These are phyloP conservation scores for Fusarium staphyleae DNA, from an alignment of 2,329 filamentous ascomycete genomes.

Conservation along the genomic window DNA sequence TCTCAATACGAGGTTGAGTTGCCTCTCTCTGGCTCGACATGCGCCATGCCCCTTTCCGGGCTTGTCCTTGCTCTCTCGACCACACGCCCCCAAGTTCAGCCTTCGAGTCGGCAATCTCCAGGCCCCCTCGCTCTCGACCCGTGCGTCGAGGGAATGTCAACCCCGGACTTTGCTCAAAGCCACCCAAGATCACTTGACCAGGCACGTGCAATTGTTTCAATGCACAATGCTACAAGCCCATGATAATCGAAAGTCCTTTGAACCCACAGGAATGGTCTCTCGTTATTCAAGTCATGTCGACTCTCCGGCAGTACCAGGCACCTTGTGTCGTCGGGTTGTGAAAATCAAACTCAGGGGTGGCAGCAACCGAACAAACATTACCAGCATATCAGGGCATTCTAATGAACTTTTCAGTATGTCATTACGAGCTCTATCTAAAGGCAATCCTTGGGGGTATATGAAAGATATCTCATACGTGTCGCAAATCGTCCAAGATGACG, in stretches of 20 bases:
- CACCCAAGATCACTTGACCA: constrained; percentile 33
- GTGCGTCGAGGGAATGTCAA: constrained; percentile 21
- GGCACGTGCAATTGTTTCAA: constrained; percentile 17
- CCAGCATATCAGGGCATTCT: background rate
- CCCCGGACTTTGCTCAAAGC: constrained; percentile 30
- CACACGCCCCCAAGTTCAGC: constrained; percentile 25
- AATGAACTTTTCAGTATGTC: background rate
- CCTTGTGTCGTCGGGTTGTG: too few relatives aligned
- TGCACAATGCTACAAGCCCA: background rate
- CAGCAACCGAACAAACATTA: background rate
- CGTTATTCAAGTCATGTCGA: background rate
- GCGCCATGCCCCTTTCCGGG: constrained; percentile 20
- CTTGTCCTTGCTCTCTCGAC: constrained; percentile 16
- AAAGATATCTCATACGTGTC: constrained; percentile 24
- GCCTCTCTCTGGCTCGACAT: constrained; percentile 26
- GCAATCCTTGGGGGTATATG: constrained; percentile 37
- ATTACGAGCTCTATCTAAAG: constrained; percentile 21
- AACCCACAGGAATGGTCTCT: background rate
- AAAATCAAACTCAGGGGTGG: background rate
- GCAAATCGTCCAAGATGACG: constrained; percentile 14
- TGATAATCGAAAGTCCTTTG: background rate
- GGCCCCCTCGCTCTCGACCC: constrained; percentile 25
- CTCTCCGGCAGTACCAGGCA: background rate
- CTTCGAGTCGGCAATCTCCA: constrained; percentile 35
- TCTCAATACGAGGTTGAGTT: constrained; percentile 36